Percentiles rank a stretch among this genome's conserved stretches.
phyloP scores from a whole-genome alignment of 2,329 filamentous ascomycete species.

The Sclerotinia subarctica region DNA sequence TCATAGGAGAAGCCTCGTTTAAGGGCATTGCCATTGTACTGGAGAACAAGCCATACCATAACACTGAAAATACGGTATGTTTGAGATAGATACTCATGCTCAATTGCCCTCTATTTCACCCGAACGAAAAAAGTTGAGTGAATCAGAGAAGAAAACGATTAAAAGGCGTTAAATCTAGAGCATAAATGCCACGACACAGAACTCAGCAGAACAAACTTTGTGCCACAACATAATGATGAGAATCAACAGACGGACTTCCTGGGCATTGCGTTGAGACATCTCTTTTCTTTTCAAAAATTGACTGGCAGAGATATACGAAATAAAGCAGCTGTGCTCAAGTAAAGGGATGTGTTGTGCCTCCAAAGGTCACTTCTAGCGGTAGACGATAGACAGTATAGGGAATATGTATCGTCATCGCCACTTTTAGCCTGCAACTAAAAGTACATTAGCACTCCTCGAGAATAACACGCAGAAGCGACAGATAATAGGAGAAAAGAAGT shows the following conservation, averaged over 20 bases:
- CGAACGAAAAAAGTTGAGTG: not conserved
- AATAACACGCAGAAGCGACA: not conserved
- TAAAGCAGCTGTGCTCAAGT: not conserved
- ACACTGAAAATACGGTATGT: not conserved
- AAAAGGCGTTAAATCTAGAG: not conserved
- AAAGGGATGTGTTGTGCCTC: not conserved
- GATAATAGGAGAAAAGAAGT: not conserved
- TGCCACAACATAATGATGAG: not conserved
- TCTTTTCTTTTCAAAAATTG: not conserved
- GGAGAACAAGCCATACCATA: not conserved
- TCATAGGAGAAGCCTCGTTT: not conserved
- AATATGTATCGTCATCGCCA: not conserved
- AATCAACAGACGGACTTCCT: not conserved
- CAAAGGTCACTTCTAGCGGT: no score
- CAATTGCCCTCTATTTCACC: not conserved
- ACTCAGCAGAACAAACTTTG: not conserved
- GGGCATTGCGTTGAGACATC: not conserved
- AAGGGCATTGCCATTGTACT: not conserved
- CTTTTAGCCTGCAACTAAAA: not conserved
- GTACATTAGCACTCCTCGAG: not conserved
- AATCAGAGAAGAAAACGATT: not conserved
- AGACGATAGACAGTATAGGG: no score
- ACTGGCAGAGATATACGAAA: not conserved
- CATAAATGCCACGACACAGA: not conserved
- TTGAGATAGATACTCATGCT: not conserved